Evolutionary conservation across 2,329 filamentous ascomycete species (phyloP).

Genomic region (Fusarium armeniacum): DNA sequence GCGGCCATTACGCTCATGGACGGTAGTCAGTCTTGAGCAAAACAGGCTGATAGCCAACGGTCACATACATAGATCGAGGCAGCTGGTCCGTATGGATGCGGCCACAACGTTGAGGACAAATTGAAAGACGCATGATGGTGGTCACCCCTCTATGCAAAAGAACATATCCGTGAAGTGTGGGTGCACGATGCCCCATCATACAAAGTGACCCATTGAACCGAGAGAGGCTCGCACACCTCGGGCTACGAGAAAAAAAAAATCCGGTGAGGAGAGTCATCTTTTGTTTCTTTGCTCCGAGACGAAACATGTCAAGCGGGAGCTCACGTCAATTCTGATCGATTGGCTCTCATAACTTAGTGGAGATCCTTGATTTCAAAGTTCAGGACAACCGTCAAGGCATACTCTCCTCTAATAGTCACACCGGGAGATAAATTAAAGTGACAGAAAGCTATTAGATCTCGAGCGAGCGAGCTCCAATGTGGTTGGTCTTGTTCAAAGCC

Average conservation of each 20-base stretch:
- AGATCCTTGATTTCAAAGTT: not conserved
- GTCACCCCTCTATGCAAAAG: conserved; percentile 46
- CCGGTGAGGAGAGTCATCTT: not conserved
- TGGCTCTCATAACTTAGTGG: not conserved
- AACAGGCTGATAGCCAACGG: conserved; percentile 6
- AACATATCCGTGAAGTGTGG: conserved; percentile 42
- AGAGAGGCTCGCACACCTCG: conserved; percentile 30
- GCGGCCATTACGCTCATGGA: conserved; percentile 12
- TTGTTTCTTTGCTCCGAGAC: not conserved
- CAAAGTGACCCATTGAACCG: conserved; percentile 45
- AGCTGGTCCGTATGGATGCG: conserved; percentile 14
- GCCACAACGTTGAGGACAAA: conserved; percentile 24
- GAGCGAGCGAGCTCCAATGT: conserved; percentile 39
- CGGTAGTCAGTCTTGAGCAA: conserved; percentile 9
- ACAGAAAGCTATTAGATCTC: conserved; percentile 29
- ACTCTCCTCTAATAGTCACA: conserved; percentile 38
- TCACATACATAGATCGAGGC: conserved; percentile 18
- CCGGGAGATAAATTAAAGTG: conserved; percentile 23
- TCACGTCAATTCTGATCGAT: not conserved
- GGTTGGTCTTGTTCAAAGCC: conserved; percentile 43
- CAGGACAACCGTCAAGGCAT: not conserved
- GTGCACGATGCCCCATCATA: conserved; percentile 45
- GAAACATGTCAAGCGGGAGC: not conserved
- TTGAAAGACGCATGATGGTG: conserved; percentile 43
- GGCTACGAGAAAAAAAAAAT: not conserved